These are phyloP conservation scores for Stemphylium lycopersici DNA, from an alignment of 2,329 filamentous ascomycete species.

Conservation along the genomic window DNA sequence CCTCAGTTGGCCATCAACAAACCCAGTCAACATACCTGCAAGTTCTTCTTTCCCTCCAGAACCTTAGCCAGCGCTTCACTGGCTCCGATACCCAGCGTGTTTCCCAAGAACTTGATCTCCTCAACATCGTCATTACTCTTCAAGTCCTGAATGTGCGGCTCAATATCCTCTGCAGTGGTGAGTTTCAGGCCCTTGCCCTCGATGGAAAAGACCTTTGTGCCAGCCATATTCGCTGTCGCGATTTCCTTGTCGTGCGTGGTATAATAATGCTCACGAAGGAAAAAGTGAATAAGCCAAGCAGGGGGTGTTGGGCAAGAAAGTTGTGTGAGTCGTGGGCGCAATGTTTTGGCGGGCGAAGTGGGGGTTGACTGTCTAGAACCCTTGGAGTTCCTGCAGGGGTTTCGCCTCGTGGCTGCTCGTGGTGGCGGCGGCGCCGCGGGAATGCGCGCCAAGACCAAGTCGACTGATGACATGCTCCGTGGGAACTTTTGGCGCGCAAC, in stretches of 20 bases:
- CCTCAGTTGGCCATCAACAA: neutral
- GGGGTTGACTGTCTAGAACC: conserved; percentile 33
- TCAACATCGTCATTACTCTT: conserved; percentile 75
- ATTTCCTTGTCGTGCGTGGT: neutral
- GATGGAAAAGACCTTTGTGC: conserved; percentile 78
- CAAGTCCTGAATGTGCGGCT: conserved; percentile 79
- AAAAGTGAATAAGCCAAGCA: conserved; percentile 1
- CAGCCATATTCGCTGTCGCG: conserved; percentile 47
- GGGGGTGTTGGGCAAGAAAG: neutral
- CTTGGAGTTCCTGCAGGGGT: conserved; percentile 16
- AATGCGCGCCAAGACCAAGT: conserved; percentile 30
- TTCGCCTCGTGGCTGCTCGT: conserved; percentile 1
- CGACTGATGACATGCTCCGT: conserved; percentile 23
- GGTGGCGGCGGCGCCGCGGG: conserved; percentile 15
- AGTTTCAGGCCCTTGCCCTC: conserved; percentile 93
- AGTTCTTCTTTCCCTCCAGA: conserved; percentile 80
- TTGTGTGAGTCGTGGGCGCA: conserved; percentile 12
- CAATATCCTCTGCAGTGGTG: conserved; percentile 83
- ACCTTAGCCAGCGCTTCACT: conserved; percentile 85
- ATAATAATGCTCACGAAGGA: conserved; percentile 10
- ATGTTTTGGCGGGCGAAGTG: conserved; percentile 39
- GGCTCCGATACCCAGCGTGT: conserved; percentile 89
- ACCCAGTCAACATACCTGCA: conserved; percentile 62
- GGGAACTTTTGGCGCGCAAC: conserved; percentile 12
- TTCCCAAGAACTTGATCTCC: conserved; percentile 85